Base-by-base conservation (phyloP, 1,284 basidiomycete genomes). In the Apiotrichum sp. region DNA sequence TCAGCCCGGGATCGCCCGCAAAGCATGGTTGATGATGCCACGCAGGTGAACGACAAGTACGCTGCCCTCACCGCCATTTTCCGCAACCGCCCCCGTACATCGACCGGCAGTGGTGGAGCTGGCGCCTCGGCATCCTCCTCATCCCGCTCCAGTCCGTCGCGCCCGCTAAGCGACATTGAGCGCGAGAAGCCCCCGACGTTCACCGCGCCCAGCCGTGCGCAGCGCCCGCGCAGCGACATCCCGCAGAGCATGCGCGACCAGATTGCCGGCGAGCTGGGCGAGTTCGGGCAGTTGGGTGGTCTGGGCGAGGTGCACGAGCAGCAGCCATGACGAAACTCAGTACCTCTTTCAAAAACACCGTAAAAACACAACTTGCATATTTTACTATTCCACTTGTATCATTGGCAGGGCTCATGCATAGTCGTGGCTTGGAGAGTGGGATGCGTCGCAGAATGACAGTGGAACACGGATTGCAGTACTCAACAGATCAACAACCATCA, bases 61-160 rank as follows among this genome's bases (percentile, higher is more conserved):
- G 68, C 70, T 35, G 63, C 67, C 33, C 66, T 66, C 53, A 74
- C 72, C 56, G 66, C 67, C n/a, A 50, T 74, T 11, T 74, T 74
- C 53, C 50, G 38, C n/a, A 41, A 50, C 41, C 29, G 46, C 9
- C 34, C 48, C 38, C 44, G 52, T 32, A 47, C 3, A 14, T 53
- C 52, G 35, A 38, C 35, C 10, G 7, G 33, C 35, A 36, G 35
- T 10, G 10, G 10, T 8, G 10, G 6, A 14, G 6, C 33, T 6
- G 36, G 47, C 47, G 36, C 9, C 16, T 38, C 34, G 4, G 44
- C 45, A 6, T 6, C 33, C 14, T 47, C 45, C 14, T 35, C 33
- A 11, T 38, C 35, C 3, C 47, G 47, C 35, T 48, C 47, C 3
- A 36, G 39, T 14, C 49, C 49, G 6, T 38, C 29, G 14, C 49